phyloP scores from a whole-genome alignment of 2,329 filamentous ascomycete genomes.

The Exophiala sp. region DNA sequence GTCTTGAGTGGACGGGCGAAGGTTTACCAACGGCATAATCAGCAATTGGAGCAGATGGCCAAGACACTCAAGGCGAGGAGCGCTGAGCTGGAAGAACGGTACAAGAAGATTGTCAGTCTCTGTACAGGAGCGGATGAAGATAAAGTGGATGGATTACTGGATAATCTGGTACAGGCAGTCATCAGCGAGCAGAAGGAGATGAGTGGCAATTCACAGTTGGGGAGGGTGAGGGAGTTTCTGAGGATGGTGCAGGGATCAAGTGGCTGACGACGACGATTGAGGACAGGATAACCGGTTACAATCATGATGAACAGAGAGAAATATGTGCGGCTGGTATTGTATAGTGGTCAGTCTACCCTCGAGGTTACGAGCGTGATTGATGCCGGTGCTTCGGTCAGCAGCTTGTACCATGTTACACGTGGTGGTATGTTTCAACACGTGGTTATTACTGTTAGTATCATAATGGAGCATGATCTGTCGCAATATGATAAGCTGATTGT shows the following conservation, averaged over 20 bases:
- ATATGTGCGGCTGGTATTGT: background rate
- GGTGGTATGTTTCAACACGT: background rate
- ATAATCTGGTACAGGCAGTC: constrained; percentile 77
- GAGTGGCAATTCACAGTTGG: constrained; percentile 67
- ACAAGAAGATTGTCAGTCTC: constrained; percentile 79
- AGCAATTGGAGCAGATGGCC: constrained; percentile 64
- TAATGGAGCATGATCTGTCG: no score
- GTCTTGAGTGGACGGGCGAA: constrained; percentile 65
- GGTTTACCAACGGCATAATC: constrained; percentile 68
- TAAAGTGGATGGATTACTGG: constrained; percentile 76
- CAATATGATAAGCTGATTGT: no score
- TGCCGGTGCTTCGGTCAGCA: no score
- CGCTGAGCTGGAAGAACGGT: constrained; percentile 80
- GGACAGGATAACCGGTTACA: background rate
- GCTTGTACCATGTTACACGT: background rate
- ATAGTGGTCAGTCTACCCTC: background rate
- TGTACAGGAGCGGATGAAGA: constrained; percentile 77
- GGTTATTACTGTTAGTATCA: no score
- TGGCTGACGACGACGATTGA: constrained; percentile 13
- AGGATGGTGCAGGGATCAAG: constrained; percentile 65
- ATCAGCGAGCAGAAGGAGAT: constrained; percentile 53
- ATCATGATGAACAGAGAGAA: no score
- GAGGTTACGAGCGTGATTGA: no score
- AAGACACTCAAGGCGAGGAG: constrained; percentile 72
- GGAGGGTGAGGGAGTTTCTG: constrained; percentile 73